Conservation (phyloP, 2,329 filamentous ascomycete species). For the Allantophomopsis lycopodina region DNA sequence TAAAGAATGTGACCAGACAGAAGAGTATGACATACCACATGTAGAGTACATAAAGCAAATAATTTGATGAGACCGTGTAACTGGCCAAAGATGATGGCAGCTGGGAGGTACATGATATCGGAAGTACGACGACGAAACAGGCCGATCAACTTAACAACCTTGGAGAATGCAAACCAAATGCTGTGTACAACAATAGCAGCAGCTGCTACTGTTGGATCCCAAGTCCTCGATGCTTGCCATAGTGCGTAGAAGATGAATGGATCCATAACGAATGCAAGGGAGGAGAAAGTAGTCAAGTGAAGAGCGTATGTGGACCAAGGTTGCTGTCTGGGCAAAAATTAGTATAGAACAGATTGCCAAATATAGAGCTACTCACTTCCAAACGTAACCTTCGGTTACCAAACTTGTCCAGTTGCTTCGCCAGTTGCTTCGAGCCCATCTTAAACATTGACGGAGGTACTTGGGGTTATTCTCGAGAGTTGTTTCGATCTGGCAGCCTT, state of each 20-base stretch:
- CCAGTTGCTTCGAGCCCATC: slow-evolving; percentile 97
- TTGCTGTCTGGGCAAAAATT: slow-evolving; percentile 51
- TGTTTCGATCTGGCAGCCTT: slow-evolving; percentile 81
- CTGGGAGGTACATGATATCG: slow-evolving; percentile 65
- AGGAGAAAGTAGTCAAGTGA: slow-evolving; percentile 84
- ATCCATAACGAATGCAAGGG: slow-evolving; percentile 71
- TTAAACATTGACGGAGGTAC: slow-evolving; percentile 84
- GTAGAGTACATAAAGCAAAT: slow-evolving; percentile 70
- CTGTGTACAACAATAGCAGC: slow-evolving; percentile 48
- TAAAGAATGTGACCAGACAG: background rate
- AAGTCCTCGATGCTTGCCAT: slow-evolving; percentile 52
- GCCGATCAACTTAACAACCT: slow-evolving; percentile 80
- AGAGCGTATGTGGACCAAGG: slow-evolving; percentile 90
- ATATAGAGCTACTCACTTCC: slow-evolving; percentile 51
- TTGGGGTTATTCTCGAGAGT: slow-evolving; percentile 81
- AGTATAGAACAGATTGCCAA: background rate
- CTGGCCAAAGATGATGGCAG: slow-evolving; percentile 86
- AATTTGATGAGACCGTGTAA: slow-evolving; percentile 89
- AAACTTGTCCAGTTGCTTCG: slow-evolving; percentile 90
- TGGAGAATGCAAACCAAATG: slow-evolving; percentile 74
- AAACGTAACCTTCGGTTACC: slow-evolving; percentile 69
- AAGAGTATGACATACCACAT: slow-evolving; percentile 48
- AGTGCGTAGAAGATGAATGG: slow-evolving; percentile 56
- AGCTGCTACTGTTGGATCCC: slow-evolving; percentile 36
- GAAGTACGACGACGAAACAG: slow-evolving; percentile 75